phyloP scores from a whole-genome alignment of 2,329 filamentous ascomycete species.

The Pseudopyricularia javanii region DNA sequence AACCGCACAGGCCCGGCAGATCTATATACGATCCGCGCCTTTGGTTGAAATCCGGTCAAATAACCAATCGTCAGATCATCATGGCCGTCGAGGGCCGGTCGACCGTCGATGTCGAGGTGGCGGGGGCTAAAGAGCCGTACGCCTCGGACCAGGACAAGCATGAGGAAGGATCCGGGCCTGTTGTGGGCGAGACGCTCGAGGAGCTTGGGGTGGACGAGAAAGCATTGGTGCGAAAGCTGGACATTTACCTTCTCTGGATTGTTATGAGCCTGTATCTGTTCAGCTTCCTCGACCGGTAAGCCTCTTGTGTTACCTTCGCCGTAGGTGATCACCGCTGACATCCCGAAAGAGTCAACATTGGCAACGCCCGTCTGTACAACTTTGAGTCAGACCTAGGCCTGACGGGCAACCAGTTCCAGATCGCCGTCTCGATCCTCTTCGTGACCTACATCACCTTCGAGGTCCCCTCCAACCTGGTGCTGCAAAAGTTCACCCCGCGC shows the following conservation, averaged over 20 bases:
- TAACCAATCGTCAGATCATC: not conserved
- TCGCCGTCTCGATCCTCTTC: constrained; percentile 54
- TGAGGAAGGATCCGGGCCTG: not conserved
- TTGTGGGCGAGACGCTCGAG: not conserved
- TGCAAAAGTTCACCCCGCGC: constrained; percentile 50
- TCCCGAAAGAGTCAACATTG: constrained; percentile 50
- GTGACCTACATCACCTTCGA: constrained; percentile 52
- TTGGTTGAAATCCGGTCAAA: too few relatives aligned
- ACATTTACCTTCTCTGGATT: constrained; percentile 50
- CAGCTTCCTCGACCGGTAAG: constrained; percentile 60
- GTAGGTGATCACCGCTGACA: not conserved
- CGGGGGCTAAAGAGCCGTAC: not conserved
- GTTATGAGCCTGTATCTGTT: constrained; percentile 62
- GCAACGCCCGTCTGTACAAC: constrained; percentile 54
- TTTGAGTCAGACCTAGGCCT: constrained; percentile 51
- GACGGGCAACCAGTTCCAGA: constrained; percentile 55
- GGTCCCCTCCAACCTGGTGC: constrained; percentile 51
- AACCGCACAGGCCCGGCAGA: too few relatives aligned
- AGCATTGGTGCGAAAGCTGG: constrained; percentile 51
- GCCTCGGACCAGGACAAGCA: not conserved
- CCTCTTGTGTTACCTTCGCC: constrained; percentile 6
- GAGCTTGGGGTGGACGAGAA: constrained; percentile 26
- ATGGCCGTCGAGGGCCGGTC: not conserved
- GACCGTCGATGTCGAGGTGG: not conserved
- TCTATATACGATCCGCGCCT: too few relatives aligned